Percentiles rank a stretch among this genome's conserved stretches.
Conservation (phyloP, 202 grass and related monocot species). For the Dendrocalamus latiflorus region DNA sequence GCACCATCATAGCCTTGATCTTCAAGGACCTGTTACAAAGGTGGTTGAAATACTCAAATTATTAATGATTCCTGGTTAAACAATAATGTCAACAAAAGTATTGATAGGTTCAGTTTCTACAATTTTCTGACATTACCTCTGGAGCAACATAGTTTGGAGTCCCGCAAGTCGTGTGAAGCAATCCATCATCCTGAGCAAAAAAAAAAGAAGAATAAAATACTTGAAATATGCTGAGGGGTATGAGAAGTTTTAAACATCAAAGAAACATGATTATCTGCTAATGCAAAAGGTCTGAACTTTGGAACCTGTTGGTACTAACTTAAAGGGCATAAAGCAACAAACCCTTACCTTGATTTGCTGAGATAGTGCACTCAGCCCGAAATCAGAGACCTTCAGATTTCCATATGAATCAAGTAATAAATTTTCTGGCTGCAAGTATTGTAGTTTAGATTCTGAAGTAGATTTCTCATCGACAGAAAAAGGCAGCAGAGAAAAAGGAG, state of each 20-base stretch:
- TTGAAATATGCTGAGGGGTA: neutral
- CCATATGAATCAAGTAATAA: conserved; percentile 58
- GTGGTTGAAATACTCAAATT: neutral
- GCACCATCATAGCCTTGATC: conserved; percentile 86
- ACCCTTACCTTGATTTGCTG: conserved; percentile 65
- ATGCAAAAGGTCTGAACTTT: neutral
- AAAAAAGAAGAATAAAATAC: neutral
- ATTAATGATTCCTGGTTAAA: neutral
- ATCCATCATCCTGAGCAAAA: conserved; percentile 64
- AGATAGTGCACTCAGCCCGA: conserved; percentile 63
- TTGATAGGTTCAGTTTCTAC: neutral
- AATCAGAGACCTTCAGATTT: conserved; percentile 79
- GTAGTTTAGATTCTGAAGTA: conserved; percentile 13
- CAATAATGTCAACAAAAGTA: neutral
- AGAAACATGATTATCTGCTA: neutral
- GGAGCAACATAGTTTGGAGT: conserved; percentile 92
- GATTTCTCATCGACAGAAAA: neutral
- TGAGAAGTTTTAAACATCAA: neutral
- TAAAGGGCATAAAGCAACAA: neutral
- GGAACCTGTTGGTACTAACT: neutral
- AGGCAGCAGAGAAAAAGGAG: neutral
- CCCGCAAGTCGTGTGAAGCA: conserved; percentile 80
- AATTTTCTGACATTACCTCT: conserved; percentile 40
- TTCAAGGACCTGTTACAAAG: conserved; percentile 52
- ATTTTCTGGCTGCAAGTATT: conserved; percentile 65